Evolutionary conservation across 441 rosid genomes (phyloP), one percentile per base, ranked within the genome.

Genomic region (Croton laevigatus): DNA sequence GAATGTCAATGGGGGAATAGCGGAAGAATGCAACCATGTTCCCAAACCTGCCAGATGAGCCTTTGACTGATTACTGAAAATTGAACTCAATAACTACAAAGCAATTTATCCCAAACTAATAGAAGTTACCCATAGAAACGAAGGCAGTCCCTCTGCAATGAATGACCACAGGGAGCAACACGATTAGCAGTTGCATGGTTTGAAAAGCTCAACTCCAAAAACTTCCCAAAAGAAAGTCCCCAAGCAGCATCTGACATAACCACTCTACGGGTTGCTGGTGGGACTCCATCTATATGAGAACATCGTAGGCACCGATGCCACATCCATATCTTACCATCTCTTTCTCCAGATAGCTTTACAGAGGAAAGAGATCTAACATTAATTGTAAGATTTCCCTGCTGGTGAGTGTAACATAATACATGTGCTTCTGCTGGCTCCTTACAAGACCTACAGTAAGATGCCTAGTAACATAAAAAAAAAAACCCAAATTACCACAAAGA

Each of bases 201-300:
- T 9, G 98, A 91, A 82, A 94, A 92, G 82, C 98, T 94, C 77
- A 94, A 89, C 71, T 94, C 98, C 76, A 94, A 80, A 79, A 94
- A 94, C 82, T 94, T 94, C 60, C 98, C 98, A 79, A 94, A 92
- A 49, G 98, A 94, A 68, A 94, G 89, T 62, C 99, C 99, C 99
- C 99, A 92, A 3, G 98, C 98, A 71, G 98, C 98, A 83, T 89
- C 87, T 45, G 98, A 94, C 98, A 94, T 94, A 48, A 94, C 88
- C 54, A 94, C 91, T 81, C 97, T 85, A 45, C 79, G 96, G 65
- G 98, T 90, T 71, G 96, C 94, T 23, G 97, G 98, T 45, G 98
- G 98, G 69, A 92, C 91, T 40, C 98, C 98, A 84, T 89, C 87
- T 12, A 76, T 84, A 49, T 77, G 93, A 77, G 85, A 86, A 78